These are phyloP conservation scores for Fusarium xylarioides DNA, from an alignment of 2,329 filamentous ascomycete genomes.

Conservation along the genomic window DNA sequence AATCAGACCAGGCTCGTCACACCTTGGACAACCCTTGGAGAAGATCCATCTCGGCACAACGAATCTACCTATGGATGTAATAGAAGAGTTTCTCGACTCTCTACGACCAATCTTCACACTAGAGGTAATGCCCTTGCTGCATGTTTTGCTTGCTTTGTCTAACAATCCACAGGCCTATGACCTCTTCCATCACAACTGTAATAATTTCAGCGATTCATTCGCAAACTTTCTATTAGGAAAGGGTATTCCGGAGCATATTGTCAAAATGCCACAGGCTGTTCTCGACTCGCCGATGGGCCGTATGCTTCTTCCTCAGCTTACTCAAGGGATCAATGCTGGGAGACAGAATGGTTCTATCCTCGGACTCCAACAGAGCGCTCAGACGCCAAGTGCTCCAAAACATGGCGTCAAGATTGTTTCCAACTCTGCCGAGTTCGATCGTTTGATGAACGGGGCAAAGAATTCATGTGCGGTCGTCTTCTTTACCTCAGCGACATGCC, in stretches of 20 bases:
- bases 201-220: conserved; percentile 96
- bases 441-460: conserved; percentile 63
- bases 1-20: conserved; percentile 81
- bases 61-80: conserved; percentile 79
- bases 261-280: conserved; percentile 84
- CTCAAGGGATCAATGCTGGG: conserved; percentile 60
- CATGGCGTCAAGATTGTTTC: conserved; percentile 67
- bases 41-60: conserved; percentile 79
- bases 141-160: not conserved
- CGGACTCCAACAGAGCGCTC: conserved; percentile 57
- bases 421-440: conserved; percentile 48
- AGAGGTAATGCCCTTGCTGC: conserved; percentile 60
- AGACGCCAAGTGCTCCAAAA: conserved; percentile 36
- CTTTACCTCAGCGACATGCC: conserved; percentile 89
- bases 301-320: conserved; percentile 80
- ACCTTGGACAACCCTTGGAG: conserved; percentile 86
- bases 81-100: conserved; percentile 88
- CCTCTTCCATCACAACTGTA: conserved; percentile 91
- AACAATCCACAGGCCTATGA: conserved; percentile 75
- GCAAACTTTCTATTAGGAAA: conserved; percentile 88
- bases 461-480: conserved; percentile 83
- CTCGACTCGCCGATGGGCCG: conserved; percentile 87
- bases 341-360: conserved; percentile 62
- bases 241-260: conserved; percentile 88
- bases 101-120: conserved; percentile 83